phyloP scores from a whole-genome alignment of 768 basidiomycete species.

The Rossbeevera mucosa region DNA sequence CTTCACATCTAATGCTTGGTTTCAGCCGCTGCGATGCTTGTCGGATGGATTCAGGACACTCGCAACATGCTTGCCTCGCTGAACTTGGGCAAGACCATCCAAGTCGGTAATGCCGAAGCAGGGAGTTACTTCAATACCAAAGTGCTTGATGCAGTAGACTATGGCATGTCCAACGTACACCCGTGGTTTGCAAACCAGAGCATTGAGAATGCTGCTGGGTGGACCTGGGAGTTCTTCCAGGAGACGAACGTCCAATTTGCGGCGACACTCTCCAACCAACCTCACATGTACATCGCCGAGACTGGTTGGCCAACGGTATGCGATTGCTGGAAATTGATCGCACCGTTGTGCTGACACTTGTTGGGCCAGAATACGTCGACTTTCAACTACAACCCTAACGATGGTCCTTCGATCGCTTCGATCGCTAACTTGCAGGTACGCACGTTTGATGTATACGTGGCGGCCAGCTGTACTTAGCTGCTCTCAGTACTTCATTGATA shows the following conservation, averaged over 20 bases:
- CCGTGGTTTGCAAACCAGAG: constrained; percentile 89
- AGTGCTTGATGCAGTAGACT: constrained; percentile 62
- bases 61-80: constrained; percentile 49
- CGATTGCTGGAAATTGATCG: not conserved
- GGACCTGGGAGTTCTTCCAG: constrained; percentile 81
- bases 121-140: constrained; percentile 77
- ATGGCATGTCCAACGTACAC: constrained; percentile 87
- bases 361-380: constrained; percentile 54
- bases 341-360: not conserved
- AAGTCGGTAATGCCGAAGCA: constrained; percentile 80
- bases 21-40: constrained; percentile 57
- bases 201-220: constrained; percentile 62
- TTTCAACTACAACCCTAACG: constrained; percentile 45
- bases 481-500: constrained; percentile 70
- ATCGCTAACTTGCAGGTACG: constrained; percentile 54
- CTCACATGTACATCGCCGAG: constrained; percentile 89
- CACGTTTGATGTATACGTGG: not conserved
- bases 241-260: constrained; percentile 59
- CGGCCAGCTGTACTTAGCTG: constrained; percentile 4
- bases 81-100: constrained; percentile 55
- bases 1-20: not conserved
- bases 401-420: constrained; percentile 67
- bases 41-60: constrained; percentile 65
- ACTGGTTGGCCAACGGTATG: constrained; percentile 82
- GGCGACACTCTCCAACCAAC: constrained; percentile 56